Base-by-base conservation (phyloP, 192 early-diverging fungal species). In the Coemansia nantahalensis region DNA sequence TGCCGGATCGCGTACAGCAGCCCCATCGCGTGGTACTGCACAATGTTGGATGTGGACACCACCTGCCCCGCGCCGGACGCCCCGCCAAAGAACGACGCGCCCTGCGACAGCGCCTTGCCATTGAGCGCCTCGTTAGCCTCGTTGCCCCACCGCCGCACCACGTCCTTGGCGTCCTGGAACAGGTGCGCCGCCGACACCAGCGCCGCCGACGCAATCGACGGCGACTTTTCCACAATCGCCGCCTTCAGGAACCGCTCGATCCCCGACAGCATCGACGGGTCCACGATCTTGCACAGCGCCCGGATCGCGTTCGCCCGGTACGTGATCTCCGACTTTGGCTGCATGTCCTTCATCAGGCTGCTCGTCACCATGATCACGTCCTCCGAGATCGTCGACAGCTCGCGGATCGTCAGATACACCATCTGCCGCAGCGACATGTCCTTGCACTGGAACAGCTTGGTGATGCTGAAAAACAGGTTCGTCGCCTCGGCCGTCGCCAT, bases 291-390 rank as follows among this genome's bases (percentile, higher is more conserved):
- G 58, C 90, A 90, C 24, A 99, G 80, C 7, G 92, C 95, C 36
- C 96, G 84, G 54, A 99, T 94, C 15, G 95, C 94, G 68, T 95
- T 95, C 43, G 93, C 92, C 18, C 95, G 84, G 59, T 95, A 91
- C 28, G 92, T 87, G 23, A 91, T 86, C 51, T 97, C 95, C 10
- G 85, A 84, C 51, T 90, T 94, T 17, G 90, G 83, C 67, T 94
- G 95, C 82, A 97, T 94, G 67, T 99, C 96, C 65, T 94, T 91
- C 74, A 94, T 95, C 33, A 99, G 68, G 41, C 86, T 89, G 51
- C 89, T 88, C 11, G 93, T 99, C 36, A 95, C 93, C 90, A 99
- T 95, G 56, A 97, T 92, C 14, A 95, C 91, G 81, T 99, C 90
- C 66, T 96, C 90, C 19, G 95, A 93, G 48, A 93, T 84, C 19